Percentiles rank a stretch among this genome's conserved stretches.
Conservation (phyloP, 345 rosid species). For the Clausena lansium region DNA sequence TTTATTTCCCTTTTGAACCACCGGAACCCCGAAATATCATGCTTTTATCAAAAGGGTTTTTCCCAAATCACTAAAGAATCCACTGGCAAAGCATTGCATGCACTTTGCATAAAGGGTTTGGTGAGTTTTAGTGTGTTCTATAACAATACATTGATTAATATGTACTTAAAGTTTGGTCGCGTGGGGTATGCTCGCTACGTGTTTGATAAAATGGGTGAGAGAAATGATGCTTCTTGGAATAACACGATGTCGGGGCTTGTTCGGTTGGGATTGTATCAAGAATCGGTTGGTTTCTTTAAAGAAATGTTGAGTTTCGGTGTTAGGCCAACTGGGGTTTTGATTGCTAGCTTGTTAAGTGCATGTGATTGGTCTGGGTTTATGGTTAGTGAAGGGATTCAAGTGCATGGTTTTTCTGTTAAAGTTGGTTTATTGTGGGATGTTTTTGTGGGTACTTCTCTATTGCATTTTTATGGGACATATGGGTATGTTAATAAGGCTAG, state of each 20-base stretch:
- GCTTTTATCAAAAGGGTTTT: conserved; percentile 70
- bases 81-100: conserved; percentile 71
- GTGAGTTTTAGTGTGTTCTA: conserved; percentile 39
- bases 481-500: conserved; percentile 45
- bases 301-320: conserved; percentile 43
- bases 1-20: conserved; percentile 49
- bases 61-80: conserved; percentile 53
- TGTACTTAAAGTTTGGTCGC: conserved; percentile 61
- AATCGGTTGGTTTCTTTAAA: conserved; percentile 44
- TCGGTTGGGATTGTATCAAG: conserved; percentile 42
- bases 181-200: conserved; percentile 47
- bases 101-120: conserved; percentile 61
- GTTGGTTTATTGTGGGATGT: conserved; percentile 63
- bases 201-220: conserved; percentile 70
- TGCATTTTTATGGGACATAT: conserved; percentile 73
- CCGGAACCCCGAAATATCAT: conserved; percentile 57
- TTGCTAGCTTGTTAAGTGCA: conserved; percentile 74
- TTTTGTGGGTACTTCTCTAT: conserved; percentile 71
- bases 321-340: conserved; percentile 52
- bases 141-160: conserved; percentile 60
- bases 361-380: conserved; percentile 64
- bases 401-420: conserved; percentile 58
- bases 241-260: conserved; percentile 73
- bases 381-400: conserved; percentile 65
- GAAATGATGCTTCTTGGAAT: conserved; percentile 83